Evolutionary conservation across 768 basidiomycete genomes (phyloP).

Genomic region (Omphalotus guepiniiformis): DNA sequence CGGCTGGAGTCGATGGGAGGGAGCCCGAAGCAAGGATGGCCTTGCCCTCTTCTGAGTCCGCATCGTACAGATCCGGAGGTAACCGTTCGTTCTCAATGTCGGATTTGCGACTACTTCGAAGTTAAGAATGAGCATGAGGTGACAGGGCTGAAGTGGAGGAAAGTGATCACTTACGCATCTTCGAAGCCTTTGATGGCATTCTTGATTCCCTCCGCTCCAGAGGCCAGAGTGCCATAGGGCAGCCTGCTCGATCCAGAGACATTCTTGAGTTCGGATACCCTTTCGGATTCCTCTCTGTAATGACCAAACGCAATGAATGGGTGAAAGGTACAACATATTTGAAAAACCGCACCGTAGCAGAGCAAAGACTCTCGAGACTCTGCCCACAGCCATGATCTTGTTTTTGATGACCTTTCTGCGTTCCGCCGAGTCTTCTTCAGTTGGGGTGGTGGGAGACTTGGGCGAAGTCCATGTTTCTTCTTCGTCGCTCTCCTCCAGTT

Average conservation of each 20-base stretch:
- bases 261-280: slow-evolving; percentile 93
- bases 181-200: slow-evolving; percentile 92
- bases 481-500: slow-evolving; percentile 84
- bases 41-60: slow-evolving; percentile 64
- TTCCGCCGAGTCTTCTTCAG: slow-evolving; percentile 53
- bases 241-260: slow-evolving; percentile 74
- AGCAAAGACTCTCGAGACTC: slow-evolving; percentile 95
- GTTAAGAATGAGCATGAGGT: not conserved
- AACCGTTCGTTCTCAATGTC: slow-evolving; percentile 99
- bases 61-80: slow-evolving; percentile 94
- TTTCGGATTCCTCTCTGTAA: slow-evolving; percentile 92
- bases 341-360: slow-evolving; percentile 73
- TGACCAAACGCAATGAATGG: slow-evolving; percentile 1
- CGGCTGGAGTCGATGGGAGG: slow-evolving; percentile 55
- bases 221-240: slow-evolving; percentile 79
- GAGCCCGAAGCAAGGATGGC: slow-evolving; percentile 47
- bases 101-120: slow-evolving; percentile 70
- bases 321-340: not conserved
- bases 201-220: slow-evolving; percentile 92
- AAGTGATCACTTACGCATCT: slow-evolving; percentile 72
- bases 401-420: slow-evolving; percentile 92
- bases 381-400: slow-evolving; percentile 96
- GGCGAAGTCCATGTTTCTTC: slow-evolving; percentile 38
- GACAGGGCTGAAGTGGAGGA: not conserved
- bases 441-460: slow-evolving; percentile 30